phyloP scores from a whole-genome alignment of 495 filamentous ascomycete genomes.

The Letharia columbiana region DNA sequence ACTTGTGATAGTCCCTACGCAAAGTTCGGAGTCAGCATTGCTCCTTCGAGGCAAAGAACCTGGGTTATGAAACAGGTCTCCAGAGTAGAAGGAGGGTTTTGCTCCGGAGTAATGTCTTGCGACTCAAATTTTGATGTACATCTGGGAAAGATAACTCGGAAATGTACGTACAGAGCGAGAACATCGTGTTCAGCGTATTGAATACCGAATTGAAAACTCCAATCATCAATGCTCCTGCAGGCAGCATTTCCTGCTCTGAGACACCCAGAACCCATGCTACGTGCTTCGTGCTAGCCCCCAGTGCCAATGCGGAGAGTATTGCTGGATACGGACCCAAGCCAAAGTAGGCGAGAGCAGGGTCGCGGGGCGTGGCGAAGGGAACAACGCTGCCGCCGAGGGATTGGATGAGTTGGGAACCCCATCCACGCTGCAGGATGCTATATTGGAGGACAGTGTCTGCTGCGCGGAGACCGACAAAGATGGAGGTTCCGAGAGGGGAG shows the following conservation, averaged over 20 bases:
- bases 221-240: constrained; percentile 30
- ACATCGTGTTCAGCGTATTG: constrained; percentile 40
- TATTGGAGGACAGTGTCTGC: constrained; percentile 52
- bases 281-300: constrained; percentile 44
- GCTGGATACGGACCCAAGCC: constrained; percentile 49
- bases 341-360: constrained; percentile 36
- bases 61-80: no score
- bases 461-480: constrained; percentile 50
- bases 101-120: no score
- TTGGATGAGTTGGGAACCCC: constrained; percentile 21
- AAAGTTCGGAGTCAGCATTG: no score
- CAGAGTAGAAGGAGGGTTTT: no score
- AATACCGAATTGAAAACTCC: constrained; percentile 38
- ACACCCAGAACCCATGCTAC: constrained; percentile 37
- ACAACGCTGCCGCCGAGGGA: constrained; percentile 22
- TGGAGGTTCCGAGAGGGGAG: constrained; percentile 40
- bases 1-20: constrained; percentile 28
- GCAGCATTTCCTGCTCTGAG: constrained; percentile 38
- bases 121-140: no score
- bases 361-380: constrained; percentile 9
- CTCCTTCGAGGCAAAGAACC: no score
- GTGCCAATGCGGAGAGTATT: constrained; percentile 48
- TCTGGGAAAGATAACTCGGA: no score
- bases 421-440: constrained; percentile 34
- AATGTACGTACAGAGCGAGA: constrained; percentile 31